These are phyloP conservation scores for Hemerocallis citrina DNA, from an alignment of 106 monocot species.

Conservation along the genomic window DNA sequence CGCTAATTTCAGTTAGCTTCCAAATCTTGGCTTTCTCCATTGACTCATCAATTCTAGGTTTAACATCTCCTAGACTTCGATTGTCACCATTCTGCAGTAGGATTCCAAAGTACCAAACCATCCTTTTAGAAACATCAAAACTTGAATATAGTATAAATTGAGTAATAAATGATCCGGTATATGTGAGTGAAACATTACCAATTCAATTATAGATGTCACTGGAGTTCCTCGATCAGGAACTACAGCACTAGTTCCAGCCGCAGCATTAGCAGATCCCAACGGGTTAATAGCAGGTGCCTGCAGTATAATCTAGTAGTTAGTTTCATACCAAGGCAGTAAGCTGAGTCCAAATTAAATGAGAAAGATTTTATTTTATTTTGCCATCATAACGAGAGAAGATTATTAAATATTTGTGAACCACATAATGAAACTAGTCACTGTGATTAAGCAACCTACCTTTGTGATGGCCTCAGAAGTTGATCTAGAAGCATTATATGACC, in stretches of 20 bases:
- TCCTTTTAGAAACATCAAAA: not conserved
- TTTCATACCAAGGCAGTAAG: not conserved
- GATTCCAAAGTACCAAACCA: not conserved
- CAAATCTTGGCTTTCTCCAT: slow-evolving; percentile 30
- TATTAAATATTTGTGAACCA: not conserved
- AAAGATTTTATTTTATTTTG: not conserved
- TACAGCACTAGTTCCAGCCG: slow-evolving; percentile 23
- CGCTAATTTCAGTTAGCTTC: slow-evolving; percentile 42
- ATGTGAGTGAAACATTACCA: slow-evolving; percentile 13
- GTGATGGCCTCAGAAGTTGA: slow-evolving; percentile 8
- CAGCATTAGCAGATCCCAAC: slow-evolving; percentile 20
- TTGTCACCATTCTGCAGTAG: slow-evolving; percentile 37
- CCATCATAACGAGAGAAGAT: too few relatives aligned
- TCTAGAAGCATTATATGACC: slow-evolving; percentile 10
- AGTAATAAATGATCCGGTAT: not conserved
- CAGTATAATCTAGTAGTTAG: slow-evolving; percentile 3
- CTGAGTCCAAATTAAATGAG: not conserved
- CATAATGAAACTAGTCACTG: not conserved
- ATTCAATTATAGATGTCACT: slow-evolving; percentile 20
- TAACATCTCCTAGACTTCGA: slow-evolving; percentile 26
- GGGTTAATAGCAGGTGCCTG: slow-evolving; percentile 22
- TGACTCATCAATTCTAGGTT: slow-evolving; percentile 41
- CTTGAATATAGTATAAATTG: not conserved
- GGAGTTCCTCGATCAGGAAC: slow-evolving; percentile 29
- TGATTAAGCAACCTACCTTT: slow-evolving; percentile 14